Conservation (phyloP, 1,284 basidiomycete genomes). For the Macrocystidia cucumis region DNA sequence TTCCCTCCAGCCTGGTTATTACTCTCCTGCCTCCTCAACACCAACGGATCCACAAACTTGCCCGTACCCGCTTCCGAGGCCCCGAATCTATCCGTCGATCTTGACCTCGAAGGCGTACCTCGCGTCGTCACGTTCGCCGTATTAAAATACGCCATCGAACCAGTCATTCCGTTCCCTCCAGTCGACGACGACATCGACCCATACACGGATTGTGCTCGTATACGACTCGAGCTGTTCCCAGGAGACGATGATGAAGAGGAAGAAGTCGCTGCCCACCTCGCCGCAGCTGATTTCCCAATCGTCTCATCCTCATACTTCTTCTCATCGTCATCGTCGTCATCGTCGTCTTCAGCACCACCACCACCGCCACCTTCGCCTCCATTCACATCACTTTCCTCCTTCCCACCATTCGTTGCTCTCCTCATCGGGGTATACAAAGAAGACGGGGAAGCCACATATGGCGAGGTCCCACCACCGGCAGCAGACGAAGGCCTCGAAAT, state of each 20-base stretch:
- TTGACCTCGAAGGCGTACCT: too few species aligned
- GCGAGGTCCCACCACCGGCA: conserved; percentile 32
- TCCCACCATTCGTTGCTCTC: conserved; percentile 21
- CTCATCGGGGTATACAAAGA: too few species aligned
- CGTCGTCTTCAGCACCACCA: conserved; percentile 23
- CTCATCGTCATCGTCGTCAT: conserved; percentile 23
- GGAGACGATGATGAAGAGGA: conserved; percentile 16
- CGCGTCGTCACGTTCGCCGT: conserved; percentile 5
- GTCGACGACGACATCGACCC: conserved; percentile 43
- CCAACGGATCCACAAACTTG: conserved; percentile 68
- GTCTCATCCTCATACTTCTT: conserved; percentile 46
- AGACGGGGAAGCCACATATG: conserved; percentile 37
- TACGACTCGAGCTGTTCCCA: conserved; percentile 25
- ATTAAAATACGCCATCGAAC: too few species aligned
- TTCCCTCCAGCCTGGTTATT: conserved; percentile 33
- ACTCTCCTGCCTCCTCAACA: conserved; percentile 58
- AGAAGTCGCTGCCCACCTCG: conserved; percentile 2
- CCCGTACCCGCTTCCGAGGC: conserved; percentile 17
- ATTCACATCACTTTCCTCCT: conserved; percentile 1
- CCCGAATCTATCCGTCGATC: conserved; percentile 34
- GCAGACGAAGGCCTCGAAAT: conserved; percentile 17
- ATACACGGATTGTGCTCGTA: conserved; percentile 47
- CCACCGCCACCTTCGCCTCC: background rate
- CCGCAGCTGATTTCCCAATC: conserved; percentile 40
- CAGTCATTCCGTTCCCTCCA: conserved; percentile 1